These are phyloP conservation scores for Ceratocystis cubensis DNA, from an alignment of 2,329 filamentous ascomycete genomes.

Conservation along the genomic window DNA sequence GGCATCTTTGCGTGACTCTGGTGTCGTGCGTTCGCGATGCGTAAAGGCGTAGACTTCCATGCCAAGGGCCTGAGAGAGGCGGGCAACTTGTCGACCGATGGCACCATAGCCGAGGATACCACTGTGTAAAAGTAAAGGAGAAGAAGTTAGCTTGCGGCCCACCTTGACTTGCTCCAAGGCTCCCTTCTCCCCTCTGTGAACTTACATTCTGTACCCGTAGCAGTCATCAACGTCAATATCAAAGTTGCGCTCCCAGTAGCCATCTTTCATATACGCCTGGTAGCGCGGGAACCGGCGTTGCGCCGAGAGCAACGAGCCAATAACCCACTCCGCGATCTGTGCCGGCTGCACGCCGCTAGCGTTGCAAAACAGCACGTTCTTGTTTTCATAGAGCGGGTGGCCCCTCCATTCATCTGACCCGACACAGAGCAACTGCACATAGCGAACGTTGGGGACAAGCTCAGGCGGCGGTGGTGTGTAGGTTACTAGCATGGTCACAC, in stretches of 20 bases:
- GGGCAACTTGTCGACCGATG: slow-evolving; percentile 42
- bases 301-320: slow-evolving; percentile 38
- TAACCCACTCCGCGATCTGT: slow-evolving; percentile 46
- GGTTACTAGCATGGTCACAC: slow-evolving; percentile 39
- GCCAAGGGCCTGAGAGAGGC: slow-evolving; percentile 51
- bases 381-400: slow-evolving; percentile 38
- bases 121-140: slow-evolving; percentile 25
- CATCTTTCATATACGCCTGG: slow-evolving; percentile 33
- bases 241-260: slow-evolving; percentile 32
- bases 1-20: slow-evolving; percentile 49
- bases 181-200: neutral
- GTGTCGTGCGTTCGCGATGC: slow-evolving; percentile 52
- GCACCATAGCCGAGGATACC: slow-evolving; percentile 43
- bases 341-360: slow-evolving; percentile 48
- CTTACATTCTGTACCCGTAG: slow-evolving; percentile 39
- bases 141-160: neutral
- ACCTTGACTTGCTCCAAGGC: neutral
- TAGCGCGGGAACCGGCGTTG: slow-evolving; percentile 39
- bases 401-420: slow-evolving; percentile 40
- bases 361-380: slow-evolving; percentile 39
- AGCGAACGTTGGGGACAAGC: slow-evolving; percentile 36
- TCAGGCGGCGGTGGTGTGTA: slow-evolving; percentile 34
- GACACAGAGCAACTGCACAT: slow-evolving; percentile 43
- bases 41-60: slow-evolving; percentile 67
- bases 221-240: slow-evolving; percentile 31